Base-by-base conservation (phyloP, 2,329 filamentous ascomycete species). In the Diaporthe citriasiana region DNA sequence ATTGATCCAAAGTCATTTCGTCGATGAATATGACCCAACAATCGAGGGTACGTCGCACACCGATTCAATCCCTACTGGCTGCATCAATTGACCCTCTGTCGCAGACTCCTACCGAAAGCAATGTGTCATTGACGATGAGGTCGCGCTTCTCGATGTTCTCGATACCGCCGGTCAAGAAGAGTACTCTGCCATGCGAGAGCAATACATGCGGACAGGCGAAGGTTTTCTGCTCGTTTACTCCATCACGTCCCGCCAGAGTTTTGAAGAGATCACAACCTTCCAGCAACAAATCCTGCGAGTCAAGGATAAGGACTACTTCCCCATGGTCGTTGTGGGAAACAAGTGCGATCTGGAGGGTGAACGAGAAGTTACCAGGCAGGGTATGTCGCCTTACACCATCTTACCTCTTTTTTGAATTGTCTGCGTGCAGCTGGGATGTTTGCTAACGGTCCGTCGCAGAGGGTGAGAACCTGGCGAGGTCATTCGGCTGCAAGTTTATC, bases 261-360 rank as follows among this genome's bases (percentile, higher is more conserved):
- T 98, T 82, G 96, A 99, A 83, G 97, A 99, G 87, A 98, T 99
- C 84, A 93, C 95, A 86, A 98, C 95, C 65, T 98, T 98, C 87
- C 95, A 98, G 86, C 95, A 98, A 89, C 97, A 99, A 86, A 99
- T 99, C 83, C 89, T 99, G 79, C 89, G 97, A 79, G 97, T 99
- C 80, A 99, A 99, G 90, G 97, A 98, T 88, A 98, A 98, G 91
- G 97, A 99, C 86, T 98, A 98, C 85, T 99, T 99, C 88, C 97
- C 97, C 79, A 98, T 99, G 88, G 98, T 98, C 74, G 94, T 99
- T 59, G 97, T 98, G 55, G 97, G 95, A 80, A 99, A 99, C 91
- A 99, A 99, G 90, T 98, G 96, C 87, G 97, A 99, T 94, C 87
- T 99, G 83, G 96, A 98, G 82, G 89, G 89, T 79, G 96, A 99